These are phyloP conservation scores for Phytophthora tubulina DNA, from an alignment of 352 stramenopile species.

Conservation along the genomic window DNA sequence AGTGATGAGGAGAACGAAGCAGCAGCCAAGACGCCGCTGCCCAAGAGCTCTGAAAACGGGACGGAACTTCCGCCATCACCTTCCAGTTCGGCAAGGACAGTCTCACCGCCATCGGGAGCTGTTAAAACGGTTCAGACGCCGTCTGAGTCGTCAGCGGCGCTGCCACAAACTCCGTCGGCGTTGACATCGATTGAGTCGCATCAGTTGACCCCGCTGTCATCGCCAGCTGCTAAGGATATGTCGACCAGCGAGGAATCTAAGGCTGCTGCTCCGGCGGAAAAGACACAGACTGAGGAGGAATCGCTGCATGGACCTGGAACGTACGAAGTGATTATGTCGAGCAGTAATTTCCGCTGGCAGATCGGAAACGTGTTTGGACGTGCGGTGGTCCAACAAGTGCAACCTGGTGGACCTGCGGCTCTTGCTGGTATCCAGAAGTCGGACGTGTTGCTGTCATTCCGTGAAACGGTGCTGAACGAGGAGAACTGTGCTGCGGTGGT, in stretches of 20 bases:
- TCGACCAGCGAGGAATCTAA: constrained; percentile 21
- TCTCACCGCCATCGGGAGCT: constrained; percentile 36
- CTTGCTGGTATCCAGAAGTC: constrained; percentile 85
- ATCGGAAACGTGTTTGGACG: constrained; percentile 88
- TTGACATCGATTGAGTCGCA: constrained; percentile 65
- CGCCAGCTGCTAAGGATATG: constrained; percentile 34
- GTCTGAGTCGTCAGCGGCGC: constrained; percentile 44
- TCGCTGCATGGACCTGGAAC: constrained; percentile 67
- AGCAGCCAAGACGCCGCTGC: constrained; percentile 31
- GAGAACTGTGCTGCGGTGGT: constrained; percentile 82
- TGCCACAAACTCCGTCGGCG: constrained; percentile 49
- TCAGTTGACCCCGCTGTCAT: constrained; percentile 62
- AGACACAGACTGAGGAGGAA: constrained; percentile 41
- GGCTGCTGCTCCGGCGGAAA: constrained; percentile 4
- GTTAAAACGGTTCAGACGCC: constrained; percentile 30
- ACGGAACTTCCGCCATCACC: constrained; percentile 19
- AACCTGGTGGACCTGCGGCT: constrained; percentile 67
- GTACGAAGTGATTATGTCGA: constrained; percentile 86
- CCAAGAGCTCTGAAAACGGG: constrained; percentile 20
- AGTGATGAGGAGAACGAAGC: constrained; percentile 59
- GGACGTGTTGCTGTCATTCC: constrained; percentile 83
- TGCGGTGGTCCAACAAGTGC: constrained; percentile 83
- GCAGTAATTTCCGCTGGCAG: constrained; percentile 81
- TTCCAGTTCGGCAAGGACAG: constrained; percentile 21
- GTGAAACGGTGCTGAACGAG: constrained; percentile 77